Percentiles rank a stretch among this genome's conserved stretches.
These are phyloP conservation scores for Penicillium fimorum DNA, from an alignment of 495 filamentous ascomycete species.

Conservation along the genomic window DNA sequence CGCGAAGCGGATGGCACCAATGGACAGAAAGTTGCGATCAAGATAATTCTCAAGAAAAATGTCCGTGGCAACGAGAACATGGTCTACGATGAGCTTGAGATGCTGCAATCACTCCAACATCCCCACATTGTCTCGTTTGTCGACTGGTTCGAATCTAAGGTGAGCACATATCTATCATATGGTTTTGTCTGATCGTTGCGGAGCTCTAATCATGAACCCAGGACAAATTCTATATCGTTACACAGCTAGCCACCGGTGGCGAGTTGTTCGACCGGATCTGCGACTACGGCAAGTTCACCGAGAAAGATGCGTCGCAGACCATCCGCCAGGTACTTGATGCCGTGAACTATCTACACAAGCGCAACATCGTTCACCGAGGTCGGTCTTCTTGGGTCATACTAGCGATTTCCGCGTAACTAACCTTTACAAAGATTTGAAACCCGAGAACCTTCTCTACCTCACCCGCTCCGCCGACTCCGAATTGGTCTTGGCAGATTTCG, in stretches of 20 bases:
- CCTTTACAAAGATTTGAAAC: constrained; percentile 78
- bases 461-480: constrained; percentile 73
- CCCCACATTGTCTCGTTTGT: constrained; percentile 97
- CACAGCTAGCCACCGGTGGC: constrained; percentile 91
- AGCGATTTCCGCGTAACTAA: constrained; percentile 9
- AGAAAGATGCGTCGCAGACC: constrained; percentile 96
- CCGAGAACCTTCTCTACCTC: constrained; percentile 95
- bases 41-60: constrained; percentile 99
- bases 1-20: constrained; percentile 79
- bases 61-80: constrained; percentile 97
- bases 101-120: constrained; percentile 87
- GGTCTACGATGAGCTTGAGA: constrained; percentile 95
- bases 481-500: constrained; percentile 94
- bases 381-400: constrained; percentile 14
- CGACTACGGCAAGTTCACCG: constrained; percentile 96
- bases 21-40: constrained; percentile 87
- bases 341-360: constrained; percentile 90
- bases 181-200: neutral
- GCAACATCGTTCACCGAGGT: constrained; percentile 97
- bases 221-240: constrained; percentile 99
- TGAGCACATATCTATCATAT: constrained; percentile 16
- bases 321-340: constrained; percentile 94
- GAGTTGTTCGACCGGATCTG: constrained; percentile 98
- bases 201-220: constrained; percentile 34
- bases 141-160: constrained; percentile 98